Percentiles rank a stretch among this genome's conserved stretches.
phyloP scores from a whole-genome alignment of 2,329 filamentous ascomycete species.

The Ceratocystis alfenasii region DNA sequence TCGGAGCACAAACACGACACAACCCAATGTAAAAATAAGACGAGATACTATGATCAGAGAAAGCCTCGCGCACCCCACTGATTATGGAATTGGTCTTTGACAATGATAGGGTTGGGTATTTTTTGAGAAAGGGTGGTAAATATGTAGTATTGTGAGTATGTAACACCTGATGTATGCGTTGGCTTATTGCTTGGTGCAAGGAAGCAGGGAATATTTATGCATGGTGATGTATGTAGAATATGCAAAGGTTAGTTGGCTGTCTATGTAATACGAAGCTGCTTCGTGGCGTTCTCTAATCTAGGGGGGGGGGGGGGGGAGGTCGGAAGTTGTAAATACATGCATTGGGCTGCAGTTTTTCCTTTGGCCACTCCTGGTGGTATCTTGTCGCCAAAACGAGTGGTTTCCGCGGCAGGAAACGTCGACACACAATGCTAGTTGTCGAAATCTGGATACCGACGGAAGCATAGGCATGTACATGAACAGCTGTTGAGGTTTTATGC shows the following conservation, averaged over 20 bases:
- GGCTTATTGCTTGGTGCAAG: slow-evolving; percentile 4
- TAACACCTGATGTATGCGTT: slow-evolving; percentile 6
- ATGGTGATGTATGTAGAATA: slow-evolving; percentile 14
- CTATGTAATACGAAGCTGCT: neutral
- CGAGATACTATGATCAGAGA: neutral
- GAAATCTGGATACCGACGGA: neutral
- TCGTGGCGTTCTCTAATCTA: neutral
- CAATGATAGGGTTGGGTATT: too few relatives aligned
- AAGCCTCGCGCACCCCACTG: too few relatives aligned
- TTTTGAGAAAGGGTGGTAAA: neutral
- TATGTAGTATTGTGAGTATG: neutral
- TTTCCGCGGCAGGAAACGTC: too few relatives aligned
- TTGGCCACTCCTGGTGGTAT: neutral
- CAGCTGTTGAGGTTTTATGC: neutral
- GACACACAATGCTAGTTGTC: too few relatives aligned
- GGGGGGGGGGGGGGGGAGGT: neutral
- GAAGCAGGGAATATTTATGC: slow-evolving; percentile 12
- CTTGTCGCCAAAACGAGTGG: neutral
- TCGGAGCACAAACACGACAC: neutral
- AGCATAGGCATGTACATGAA: neutral
- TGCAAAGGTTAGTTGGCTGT: neutral
- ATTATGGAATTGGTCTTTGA: too few relatives aligned
- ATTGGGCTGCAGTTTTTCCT: neutral
- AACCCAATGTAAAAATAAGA: neutral
- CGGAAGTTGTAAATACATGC: neutral